Base-by-base conservation (phyloP, 306 rosid genomes). In the Sindora glabra region DNA sequence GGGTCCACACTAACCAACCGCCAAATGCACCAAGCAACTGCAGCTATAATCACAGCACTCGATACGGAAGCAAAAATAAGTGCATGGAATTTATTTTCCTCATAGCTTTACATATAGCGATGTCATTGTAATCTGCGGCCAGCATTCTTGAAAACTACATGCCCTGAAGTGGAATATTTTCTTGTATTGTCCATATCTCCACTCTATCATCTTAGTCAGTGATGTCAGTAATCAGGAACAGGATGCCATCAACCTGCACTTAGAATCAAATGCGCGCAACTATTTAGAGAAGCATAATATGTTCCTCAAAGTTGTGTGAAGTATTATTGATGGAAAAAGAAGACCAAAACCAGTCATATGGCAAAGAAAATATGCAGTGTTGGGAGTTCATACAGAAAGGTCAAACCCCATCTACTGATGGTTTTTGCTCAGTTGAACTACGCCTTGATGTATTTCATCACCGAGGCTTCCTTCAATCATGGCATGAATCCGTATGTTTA, bases 401-500 rank as follows among this genome's bases (percentile, higher is more conserved):
- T 70, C 48, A 81, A 36, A 74, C 74, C 66, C 17, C 81, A 77
- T 60, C 15, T 74, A 64, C 37, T 65, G 39, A 59, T 77, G 75
- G 56, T 72, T 61, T 27, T 75, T 23, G 17, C 10, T 45, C 81
- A 78, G 37, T n/a, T 75, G 0, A 54, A 30, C 51, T 12, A 33
- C 48, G 5, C 77, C 5, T 19, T 75, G 64, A 72, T 71, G n/a
- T 81, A 78, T 52, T 56, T 78, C 11, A 33, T 71, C n/a, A n/a
- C 63, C 5, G 74, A 69, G 15, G 75, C 65, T 61, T 64, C 75
- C 38, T 60, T 81, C 49, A 54, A 29, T 37, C 62, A 71, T n/a
- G 81, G 81, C 40, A 68, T 78, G 84, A 56, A 74, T 26, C 71
- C 73, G 62, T 78, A 70, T 73, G 80, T 70, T 26, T 77, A 76